Evolutionary conservation across 371 early-diverging fungal genomes (phyloP).

Genomic region (Fennellomyces sp.): DNA sequence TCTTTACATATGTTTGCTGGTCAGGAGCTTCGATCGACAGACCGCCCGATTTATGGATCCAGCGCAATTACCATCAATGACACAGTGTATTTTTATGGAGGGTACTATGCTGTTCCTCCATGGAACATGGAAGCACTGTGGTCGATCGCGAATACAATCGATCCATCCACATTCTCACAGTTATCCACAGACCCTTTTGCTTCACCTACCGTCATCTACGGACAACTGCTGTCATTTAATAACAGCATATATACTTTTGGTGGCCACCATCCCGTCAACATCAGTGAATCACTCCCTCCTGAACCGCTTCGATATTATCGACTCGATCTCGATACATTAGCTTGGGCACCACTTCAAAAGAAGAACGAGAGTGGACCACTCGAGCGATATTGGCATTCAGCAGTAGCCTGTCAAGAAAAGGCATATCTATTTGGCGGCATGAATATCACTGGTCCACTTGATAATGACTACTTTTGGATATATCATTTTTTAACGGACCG

Average conservation of each 20-base stretch:
- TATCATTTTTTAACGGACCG: constrained; percentile 17
- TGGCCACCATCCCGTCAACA: constrained; percentile 25
- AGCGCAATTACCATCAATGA: constrained; percentile 20
- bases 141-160: constrained; percentile 13
- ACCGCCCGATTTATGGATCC: constrained; percentile 32
- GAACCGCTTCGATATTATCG: constrained; percentile 32
- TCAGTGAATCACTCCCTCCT: constrained; percentile 7
- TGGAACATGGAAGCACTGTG: constrained; percentile 40
- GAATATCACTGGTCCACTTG: constrained; percentile 24
- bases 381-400: constrained; percentile 37
- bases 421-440: constrained; percentile 34
- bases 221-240: constrained; percentile 12
- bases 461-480: constrained; percentile 25
- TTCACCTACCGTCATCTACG: constrained; percentile 32
- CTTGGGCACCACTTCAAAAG: constrained; percentile 35
- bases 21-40: constrained; percentile 33
- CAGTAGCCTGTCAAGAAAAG: background rate
- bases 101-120: constrained; percentile 29
- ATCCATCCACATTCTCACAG: constrained; percentile 16
- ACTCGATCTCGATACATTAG: constrained; percentile 7
- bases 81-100: constrained; percentile 33
- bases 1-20: constrained; percentile 16
- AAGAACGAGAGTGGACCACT: constrained; percentile 10
- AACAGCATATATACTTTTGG: constrained; percentile 29
- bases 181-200: constrained; percentile 30